Conservation (phyloP, 371 early-diverging fungal genomes). For the Mucor racemosus region DNA sequence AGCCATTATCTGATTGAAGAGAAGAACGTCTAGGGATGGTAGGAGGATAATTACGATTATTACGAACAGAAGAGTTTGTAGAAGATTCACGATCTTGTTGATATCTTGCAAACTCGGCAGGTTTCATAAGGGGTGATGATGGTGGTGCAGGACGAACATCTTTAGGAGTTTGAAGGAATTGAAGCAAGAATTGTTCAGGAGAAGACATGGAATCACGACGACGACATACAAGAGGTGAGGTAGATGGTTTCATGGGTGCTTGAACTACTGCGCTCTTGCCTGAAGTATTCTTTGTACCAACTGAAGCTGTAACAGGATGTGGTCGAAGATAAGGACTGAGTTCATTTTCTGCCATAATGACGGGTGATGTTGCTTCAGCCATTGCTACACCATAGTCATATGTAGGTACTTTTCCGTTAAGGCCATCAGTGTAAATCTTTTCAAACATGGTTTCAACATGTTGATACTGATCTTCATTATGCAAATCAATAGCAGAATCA, state of each 20-base stretch:
- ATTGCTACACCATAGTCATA: conserved; percentile 24
- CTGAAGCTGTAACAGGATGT: conserved; percentile 1
- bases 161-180: conserved; percentile 30
- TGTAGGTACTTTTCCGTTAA: conserved; percentile 32
- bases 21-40: conserved; percentile 32
- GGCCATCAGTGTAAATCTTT: conserved; percentile 60
- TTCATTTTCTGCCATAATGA: conserved; percentile 14
- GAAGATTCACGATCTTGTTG: conserved; percentile 37
- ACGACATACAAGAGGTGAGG: conserved; percentile 36
- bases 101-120: conserved; percentile 29
- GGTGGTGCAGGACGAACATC: conserved; percentile 21
- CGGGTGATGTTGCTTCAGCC: conserved; percentile 9
- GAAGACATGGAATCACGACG: conserved; percentile 48
- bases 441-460: conserved; percentile 57
- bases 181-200: conserved; percentile 49
- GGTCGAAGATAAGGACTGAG: conserved; percentile 26
- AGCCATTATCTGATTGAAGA: conserved; percentile 31
- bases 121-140: conserved; percentile 26
- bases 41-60: conserved; percentile 11
- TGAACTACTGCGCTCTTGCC: not conserved
- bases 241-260: conserved; percentile 41
- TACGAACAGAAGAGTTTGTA: conserved; percentile 25
- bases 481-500: conserved; percentile 50
- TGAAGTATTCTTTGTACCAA: not conserved
- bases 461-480: conserved; percentile 43